Base-by-base conservation (phyloP, 2,329 filamentous ascomycete genomes). In the Botryotinia calthae region DNA sequence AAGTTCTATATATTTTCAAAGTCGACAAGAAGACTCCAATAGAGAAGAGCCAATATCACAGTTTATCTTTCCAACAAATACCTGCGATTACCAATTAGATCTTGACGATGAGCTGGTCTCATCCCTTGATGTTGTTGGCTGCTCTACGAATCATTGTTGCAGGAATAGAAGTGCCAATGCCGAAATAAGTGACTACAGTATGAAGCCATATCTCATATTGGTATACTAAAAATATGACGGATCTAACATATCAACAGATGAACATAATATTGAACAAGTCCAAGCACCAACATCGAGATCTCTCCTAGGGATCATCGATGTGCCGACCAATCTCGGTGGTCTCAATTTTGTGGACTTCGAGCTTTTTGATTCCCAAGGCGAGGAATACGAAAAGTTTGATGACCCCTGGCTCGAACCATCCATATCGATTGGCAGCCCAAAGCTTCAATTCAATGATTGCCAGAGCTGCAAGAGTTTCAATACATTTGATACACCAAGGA, bases 401-500 rank as follows among this genome's bases (percentile, higher is more conserved):
- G 67, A 37, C 3, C 20, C 34, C 16, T 46, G 67, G 20, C 14
- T 34, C n/a, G 28, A 22, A 14, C 8, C 51, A 46, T 61, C 20
- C 2, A 61, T 34, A 46, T 70, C 54, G 20, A 37, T 6, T 62
- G 54, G 18, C 3, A 37, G 40, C 18, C n/a, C n/a, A 5, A 25
- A 61, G 20, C 1, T 28, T 14, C 12, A 8, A 4, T 25, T 62
- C 5, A 12, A 62, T 59, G 20, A 37, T 34, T 4, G 5, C 20
- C 28, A 59, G 28, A 59, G 31, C 8, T 70, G 16, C 54, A 44
- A 61, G 9, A 62, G 28, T 8, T 62, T 46, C 25, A 31, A 70
- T n/a, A 34, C 40, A 70, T 62, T 37, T 28, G 18, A 70, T 34
- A 70, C 67, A 70, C 54, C 54, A 37, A 62, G 42, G 10, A 61